These are phyloP conservation scores for Leptodontidium sp. DNA, from an alignment of 2,329 filamentous ascomycete genomes.

Conservation along the genomic window DNA sequence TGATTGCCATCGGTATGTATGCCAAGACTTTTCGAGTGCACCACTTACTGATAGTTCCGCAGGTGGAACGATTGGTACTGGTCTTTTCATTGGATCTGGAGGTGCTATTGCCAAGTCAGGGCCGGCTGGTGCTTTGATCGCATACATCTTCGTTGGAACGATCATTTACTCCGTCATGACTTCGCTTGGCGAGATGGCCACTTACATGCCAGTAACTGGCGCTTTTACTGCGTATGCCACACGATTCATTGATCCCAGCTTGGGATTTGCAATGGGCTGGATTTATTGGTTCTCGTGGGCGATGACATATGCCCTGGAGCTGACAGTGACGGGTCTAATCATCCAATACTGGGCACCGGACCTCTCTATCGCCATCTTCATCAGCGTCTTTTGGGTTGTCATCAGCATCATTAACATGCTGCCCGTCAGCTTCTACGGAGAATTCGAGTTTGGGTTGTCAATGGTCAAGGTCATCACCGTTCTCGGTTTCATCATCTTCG, in stretches of 20 bases:
- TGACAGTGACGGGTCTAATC: slow-evolving; percentile 76
- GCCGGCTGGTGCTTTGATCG: slow-evolving; percentile 71
- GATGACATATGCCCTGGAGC: slow-evolving; percentile 75
- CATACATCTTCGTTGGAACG: slow-evolving; percentile 73
- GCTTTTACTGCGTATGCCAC: slow-evolving; percentile 80
- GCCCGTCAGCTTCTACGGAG: slow-evolving; percentile 76
- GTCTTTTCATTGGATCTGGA: slow-evolving; percentile 75
- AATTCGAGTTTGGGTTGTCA: slow-evolving; percentile 82
- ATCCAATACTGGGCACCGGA: slow-evolving; percentile 76
- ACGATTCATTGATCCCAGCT: slow-evolving; percentile 75
- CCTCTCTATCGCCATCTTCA: slow-evolving; percentile 75
- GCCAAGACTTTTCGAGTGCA: not conserved
- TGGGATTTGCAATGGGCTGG: slow-evolving; percentile 83
- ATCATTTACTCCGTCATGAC: slow-evolving; percentile 81
- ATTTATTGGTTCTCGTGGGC: slow-evolving; percentile 85
- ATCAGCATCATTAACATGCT: slow-evolving; percentile 76
- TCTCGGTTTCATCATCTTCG: slow-evolving; percentile 78
- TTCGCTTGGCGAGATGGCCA: slow-evolving; percentile 75
- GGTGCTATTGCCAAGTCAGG: slow-evolving; percentile 68
- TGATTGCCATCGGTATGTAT: slow-evolving; percentile 65
- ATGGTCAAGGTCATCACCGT: slow-evolving; percentile 80
- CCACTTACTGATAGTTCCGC: slow-evolving; percentile 27
- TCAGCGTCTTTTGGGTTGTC: slow-evolving; percentile 75
- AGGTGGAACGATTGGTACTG: slow-evolving; percentile 75
- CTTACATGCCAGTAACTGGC: slow-evolving; percentile 78